Conservation (phyloP, 1,139 yeast genomes). For the Trichomonascaceae sp. region DNA sequence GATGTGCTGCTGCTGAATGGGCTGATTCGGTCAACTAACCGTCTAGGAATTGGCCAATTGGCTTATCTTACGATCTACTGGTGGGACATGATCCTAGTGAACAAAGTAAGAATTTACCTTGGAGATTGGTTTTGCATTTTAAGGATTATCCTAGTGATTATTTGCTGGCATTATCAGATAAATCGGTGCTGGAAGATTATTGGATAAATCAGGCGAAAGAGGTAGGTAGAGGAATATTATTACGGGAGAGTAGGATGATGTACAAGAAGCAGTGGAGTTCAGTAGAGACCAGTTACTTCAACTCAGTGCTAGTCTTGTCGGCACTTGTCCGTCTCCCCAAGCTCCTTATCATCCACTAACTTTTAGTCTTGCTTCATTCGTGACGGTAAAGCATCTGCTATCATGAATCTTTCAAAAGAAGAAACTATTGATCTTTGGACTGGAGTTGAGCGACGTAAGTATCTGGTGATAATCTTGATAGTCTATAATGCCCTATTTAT, state of each 20-base stretch:
- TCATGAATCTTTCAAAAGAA: constrained; percentile 65
- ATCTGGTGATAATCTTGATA: too few species aligned
- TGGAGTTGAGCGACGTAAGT: constrained; percentile 36
- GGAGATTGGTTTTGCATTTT: constrained; percentile 47
- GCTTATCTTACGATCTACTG: constrained; percentile 56
- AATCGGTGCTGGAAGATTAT: constrained; percentile 40
- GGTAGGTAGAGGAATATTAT: constrained; percentile 37
- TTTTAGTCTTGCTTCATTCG: constrained; percentile 41
- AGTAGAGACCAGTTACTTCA: too few species aligned
- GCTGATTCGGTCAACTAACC: not conserved
- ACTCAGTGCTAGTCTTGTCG: too few species aligned
- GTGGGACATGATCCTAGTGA: constrained; percentile 35
- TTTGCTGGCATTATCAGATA: constrained; percentile 42
- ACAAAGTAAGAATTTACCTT: constrained; percentile 29
- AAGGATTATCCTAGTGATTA: constrained; percentile 47
- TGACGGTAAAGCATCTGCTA: constrained; percentile 65
- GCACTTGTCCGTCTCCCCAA: too few species aligned
- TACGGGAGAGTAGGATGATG: too few species aligned
- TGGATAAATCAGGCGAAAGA: constrained; percentile 80
- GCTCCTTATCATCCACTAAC: not conserved
- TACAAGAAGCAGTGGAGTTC: too few species aligned
- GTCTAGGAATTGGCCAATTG: constrained; percentile 62
- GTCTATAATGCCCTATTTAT: not conserved
- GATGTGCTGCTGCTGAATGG: not conserved
- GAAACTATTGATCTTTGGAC: constrained; percentile 55